Evolutionary conservation across 257 asterid genomes (phyloP), one percentile per base, ranked within the genome.

Genomic region (Echium plantagineum): DNA sequence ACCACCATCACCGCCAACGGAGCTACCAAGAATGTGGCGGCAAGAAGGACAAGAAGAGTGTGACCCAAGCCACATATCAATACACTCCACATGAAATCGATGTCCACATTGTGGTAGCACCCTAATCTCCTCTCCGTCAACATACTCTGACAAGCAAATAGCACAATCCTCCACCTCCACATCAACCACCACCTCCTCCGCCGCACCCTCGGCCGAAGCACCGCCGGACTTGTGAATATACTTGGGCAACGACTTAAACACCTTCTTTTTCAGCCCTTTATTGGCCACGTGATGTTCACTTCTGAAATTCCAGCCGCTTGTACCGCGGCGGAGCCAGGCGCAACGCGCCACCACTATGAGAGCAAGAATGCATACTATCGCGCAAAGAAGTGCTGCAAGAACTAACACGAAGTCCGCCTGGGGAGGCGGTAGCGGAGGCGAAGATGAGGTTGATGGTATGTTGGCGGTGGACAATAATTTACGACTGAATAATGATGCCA

Each of bases 21-120:
- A 12, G 67, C 42, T 20, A 21, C 38, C 17, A 65, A 77, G 70
- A 55, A 75, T 69, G 66, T 64, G 75, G 19, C 89, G 78, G 67
- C 90, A 83, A 21, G 85, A 80, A 2, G 90, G 90, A 57, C 86
- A 83, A 13, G 90, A 77, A 7, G 90, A 83, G 69, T 83, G 90
- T 6, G 86, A 80, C 15, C 73, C 71, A 17, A 83, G 81, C 90
- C 90, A 83, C 65, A 69, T 73, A 69, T 83, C 86, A 31, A 83
- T 74, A 64, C 90, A 83, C 16, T 19, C 58, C 2, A 55, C 67
- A 53, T 83, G 90, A 71, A 83, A 83, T 9, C 78, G 70, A 59
- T 83, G 90, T 31, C 85, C 79, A 70, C 86, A 83, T 72, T 71
- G 81, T 61, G 90, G 90, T 60, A 83, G 57, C 35, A 78, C 68